phyloP scores from a whole-genome alignment of 257 asterid species.

The Anisodus tanguticus region DNA sequence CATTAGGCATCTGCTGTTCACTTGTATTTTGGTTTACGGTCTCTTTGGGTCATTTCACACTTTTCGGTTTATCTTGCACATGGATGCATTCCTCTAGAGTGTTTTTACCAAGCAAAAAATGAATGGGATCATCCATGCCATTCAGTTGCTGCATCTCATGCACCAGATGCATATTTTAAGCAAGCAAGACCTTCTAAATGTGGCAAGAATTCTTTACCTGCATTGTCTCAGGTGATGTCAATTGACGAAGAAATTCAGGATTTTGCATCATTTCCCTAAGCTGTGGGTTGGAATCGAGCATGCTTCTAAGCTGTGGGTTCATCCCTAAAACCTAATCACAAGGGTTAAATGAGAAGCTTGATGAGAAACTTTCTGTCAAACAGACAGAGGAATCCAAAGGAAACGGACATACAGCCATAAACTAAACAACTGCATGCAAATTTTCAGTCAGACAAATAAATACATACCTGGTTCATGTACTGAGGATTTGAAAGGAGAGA shows the following conservation, averaged over 20 bases:
- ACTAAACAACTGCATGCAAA: neutral
- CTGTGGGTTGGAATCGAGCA: constrained; percentile 58
- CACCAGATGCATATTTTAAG: constrained; percentile 4
- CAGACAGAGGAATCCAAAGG: constrained; percentile 1
- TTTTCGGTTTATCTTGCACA: constrained; percentile 15
- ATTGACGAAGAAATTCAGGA: constrained; percentile 59
- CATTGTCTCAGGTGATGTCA: constrained; percentile 57
- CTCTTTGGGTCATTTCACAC: constrained; percentile 1
- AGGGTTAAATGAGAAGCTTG: constrained; percentile 18
- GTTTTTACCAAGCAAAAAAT: neutral
- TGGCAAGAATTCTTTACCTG: constrained; percentile 46
- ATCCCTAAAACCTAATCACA: constrained; percentile 47
- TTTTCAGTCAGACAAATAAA: neutral
- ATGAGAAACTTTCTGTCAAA: neutral
- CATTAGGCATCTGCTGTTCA: neutral
- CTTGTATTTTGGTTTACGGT: neutral
- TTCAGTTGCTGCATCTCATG: constrained; percentile 6
- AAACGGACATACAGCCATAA: neutral
- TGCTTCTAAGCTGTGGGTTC: constrained; percentile 50
- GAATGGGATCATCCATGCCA: neutral
- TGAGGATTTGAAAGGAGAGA: constrained; percentile 59
- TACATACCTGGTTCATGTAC: constrained; percentile 59
- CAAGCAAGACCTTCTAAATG: neutral
- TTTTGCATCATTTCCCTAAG: constrained; percentile 64
- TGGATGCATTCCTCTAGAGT: constrained; percentile 2